Percentiles rank a stretch among this genome's conserved stretches.
Evolutionary conservation across 2,329 filamentous ascomycete species (phyloP).

Genomic region (Mycosphaerella sp.): DNA sequence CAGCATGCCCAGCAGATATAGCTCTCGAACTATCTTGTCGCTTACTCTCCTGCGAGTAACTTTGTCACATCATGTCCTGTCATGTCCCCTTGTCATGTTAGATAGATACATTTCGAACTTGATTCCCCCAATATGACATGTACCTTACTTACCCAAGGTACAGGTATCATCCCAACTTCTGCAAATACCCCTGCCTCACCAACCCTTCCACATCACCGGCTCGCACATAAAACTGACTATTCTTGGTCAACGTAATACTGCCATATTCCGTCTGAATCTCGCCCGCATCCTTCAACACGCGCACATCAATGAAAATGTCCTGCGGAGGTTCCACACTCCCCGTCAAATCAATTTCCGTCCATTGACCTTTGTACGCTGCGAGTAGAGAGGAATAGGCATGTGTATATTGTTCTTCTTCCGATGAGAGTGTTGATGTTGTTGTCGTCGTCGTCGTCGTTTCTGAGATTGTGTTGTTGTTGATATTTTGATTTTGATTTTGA

Average conservation of each 20-base stretch:
- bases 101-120: background rate
- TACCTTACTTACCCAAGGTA: too few species aligned
- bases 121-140: background rate
- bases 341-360: slow-evolving; percentile 95
- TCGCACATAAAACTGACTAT: slow-evolving; percentile 95
- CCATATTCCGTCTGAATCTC: slow-evolving; percentile 99
- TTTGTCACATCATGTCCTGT: background rate
- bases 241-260: slow-evolving; percentile 94
- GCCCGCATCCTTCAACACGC: slow-evolving; percentile 91
- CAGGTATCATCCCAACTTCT: slow-evolving; percentile 48
- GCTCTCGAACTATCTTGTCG: background rate
- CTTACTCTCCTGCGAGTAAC: background rate
- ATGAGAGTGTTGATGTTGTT: slow-evolving; percentile 54
- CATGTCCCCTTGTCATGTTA: too few species aligned
- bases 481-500: too few species aligned
- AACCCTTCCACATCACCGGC: slow-evolving; percentile 92
- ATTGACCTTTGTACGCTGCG: slow-evolving; percentile 95
- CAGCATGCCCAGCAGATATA: background rate
- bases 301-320: slow-evolving; percentile 93
- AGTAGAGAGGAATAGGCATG: slow-evolving; percentile 85
- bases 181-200: slow-evolving; percentile 90
- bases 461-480: slow-evolving; percentile 1
- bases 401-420: slow-evolving; percentile 95
- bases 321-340: slow-evolving; percentile 89
- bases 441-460: background rate